phyloP scores from a whole-genome alignment of 352 stramenopile species.

The Peronosclerospora sorghi region DNA sequence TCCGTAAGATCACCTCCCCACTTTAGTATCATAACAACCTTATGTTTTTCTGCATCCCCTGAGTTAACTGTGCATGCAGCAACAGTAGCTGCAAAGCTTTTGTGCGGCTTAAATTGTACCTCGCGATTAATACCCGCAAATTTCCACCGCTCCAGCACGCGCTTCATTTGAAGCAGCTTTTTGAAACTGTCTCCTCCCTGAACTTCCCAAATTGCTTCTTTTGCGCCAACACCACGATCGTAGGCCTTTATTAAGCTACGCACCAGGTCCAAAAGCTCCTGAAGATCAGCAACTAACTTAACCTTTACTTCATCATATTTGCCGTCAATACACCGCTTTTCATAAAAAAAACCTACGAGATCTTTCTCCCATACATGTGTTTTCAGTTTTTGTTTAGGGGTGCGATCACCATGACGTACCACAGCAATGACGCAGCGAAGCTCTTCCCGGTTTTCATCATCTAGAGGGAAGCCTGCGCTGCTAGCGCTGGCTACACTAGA shows the following conservation, averaged over 20 bases:
- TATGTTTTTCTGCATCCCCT: slow-evolving; percentile 41
- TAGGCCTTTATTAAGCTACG: slow-evolving; percentile 78
- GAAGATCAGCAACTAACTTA: slow-evolving; percentile 67
- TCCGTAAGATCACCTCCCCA: slow-evolving; percentile 98
- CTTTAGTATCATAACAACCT: slow-evolving; percentile 99
- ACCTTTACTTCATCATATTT: slow-evolving; percentile 82
- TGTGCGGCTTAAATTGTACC: slow-evolving; percentile 79
- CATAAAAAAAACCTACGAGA: slow-evolving; percentile 80
- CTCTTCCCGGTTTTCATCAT: slow-evolving; percentile 88
- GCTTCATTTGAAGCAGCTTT: slow-evolving; percentile 92
- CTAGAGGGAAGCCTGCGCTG: slow-evolving; percentile 26
- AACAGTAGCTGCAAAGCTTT: slow-evolving; percentile 34
- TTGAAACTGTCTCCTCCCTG: slow-evolving; percentile 84
- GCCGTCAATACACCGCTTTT: slow-evolving; percentile 47
- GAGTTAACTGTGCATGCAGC: slow-evolving; percentile 13
- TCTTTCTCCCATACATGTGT: slow-evolving; percentile 82
- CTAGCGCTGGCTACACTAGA: slow-evolving; percentile 51
- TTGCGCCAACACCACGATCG: slow-evolving; percentile 61
- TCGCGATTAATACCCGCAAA: slow-evolving; percentile 98
- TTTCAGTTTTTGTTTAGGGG: slow-evolving; percentile 99
- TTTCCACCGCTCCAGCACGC: slow-evolving; percentile 95
- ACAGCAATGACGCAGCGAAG: slow-evolving; percentile 98
- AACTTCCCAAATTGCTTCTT: slow-evolving; percentile 76
- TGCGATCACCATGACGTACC: slow-evolving; percentile 96
- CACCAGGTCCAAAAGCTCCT: slow-evolving; percentile 72